Conservation (phyloP, 2,329 filamentous ascomycete species). For the Phaeoacremonium minimum region DNA sequence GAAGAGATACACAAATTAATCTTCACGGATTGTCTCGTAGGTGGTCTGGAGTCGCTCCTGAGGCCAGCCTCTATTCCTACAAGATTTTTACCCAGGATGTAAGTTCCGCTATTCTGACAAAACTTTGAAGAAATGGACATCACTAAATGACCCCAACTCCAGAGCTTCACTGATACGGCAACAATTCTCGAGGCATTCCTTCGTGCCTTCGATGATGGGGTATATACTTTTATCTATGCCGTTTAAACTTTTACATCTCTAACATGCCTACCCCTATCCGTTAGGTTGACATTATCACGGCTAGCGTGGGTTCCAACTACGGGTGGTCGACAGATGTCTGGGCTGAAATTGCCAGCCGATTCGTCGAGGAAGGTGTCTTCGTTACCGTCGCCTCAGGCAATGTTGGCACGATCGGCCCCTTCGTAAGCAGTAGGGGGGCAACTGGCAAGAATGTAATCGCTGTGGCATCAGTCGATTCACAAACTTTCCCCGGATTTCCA, state of each 20-base stretch:
- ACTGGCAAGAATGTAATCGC: conserved; percentile 35
- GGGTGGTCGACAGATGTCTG: conserved; percentile 21
- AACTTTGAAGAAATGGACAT: no score
- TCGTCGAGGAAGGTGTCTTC: conserved; percentile 35
- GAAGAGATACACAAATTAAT: no score
- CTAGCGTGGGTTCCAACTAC: conserved; percentile 24
- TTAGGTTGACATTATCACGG: conserved; percentile 28
- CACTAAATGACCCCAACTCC: no score
- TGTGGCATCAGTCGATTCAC: conserved; percentile 34
- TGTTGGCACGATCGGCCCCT: conserved; percentile 33
- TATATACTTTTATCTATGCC: no score
- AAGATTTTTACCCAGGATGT: conserved; percentile 20
- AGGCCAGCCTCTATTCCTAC: conserved; percentile 20
- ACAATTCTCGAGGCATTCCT: conserved; percentile 23
- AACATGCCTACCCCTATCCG: no score
- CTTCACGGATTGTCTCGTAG: no score
- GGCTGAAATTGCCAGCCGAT: conserved; percentile 31
- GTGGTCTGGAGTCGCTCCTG: conserved; percentile 18
- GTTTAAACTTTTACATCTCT: no score
- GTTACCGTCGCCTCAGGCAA: conserved; percentile 39
- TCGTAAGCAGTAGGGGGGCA: conserved; percentile 31
- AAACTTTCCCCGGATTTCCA: conserved; percentile 10
- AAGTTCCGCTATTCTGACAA: no score
- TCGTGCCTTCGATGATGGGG: conserved; percentile 20
- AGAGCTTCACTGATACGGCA: conserved; percentile 16